These are phyloP conservation scores for Aspergillus amoenus DNA, from an alignment of 2,329 filamentous ascomycete species.

Conservation along the genomic window DNA sequence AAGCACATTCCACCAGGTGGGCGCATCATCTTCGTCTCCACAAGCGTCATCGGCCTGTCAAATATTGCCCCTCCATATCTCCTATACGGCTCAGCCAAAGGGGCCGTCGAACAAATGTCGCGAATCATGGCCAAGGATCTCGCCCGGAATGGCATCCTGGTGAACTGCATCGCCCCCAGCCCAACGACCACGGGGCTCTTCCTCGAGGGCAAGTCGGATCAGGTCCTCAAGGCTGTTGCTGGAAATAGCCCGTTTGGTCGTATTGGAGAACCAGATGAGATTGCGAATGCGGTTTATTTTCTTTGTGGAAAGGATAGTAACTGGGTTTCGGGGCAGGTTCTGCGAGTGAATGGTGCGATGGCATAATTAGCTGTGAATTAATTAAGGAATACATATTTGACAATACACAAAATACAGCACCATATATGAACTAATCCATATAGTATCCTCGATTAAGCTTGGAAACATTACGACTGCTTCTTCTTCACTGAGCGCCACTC, in stretches of 20 bases:
- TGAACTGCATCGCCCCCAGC: slow-evolving; percentile 54
- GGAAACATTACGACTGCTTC: slow-evolving; percentile 13
- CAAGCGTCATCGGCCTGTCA: slow-evolving; percentile 39
- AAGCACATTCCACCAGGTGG: slow-evolving; percentile 52
- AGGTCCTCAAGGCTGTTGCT: slow-evolving; percentile 45
- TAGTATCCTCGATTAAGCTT: too few species aligned
- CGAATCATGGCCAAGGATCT: slow-evolving; percentile 58
- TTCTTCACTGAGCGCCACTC: slow-evolving; percentile 30
- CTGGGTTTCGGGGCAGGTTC: slow-evolving; percentile 47
- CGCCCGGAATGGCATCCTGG: slow-evolving; percentile 50
- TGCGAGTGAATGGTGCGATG: slow-evolving; percentile 47
- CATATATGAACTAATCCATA: too few species aligned
- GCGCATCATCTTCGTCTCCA: slow-evolving; percentile 55
- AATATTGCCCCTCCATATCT: slow-evolving; percentile 48
- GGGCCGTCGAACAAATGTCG: slow-evolving; percentile 60
- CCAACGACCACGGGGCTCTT: slow-evolving; percentile 60
- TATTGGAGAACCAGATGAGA: slow-evolving; percentile 51
- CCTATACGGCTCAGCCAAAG: slow-evolving; percentile 58
- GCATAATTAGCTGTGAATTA: slow-evolving; percentile 6
- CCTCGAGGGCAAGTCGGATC: slow-evolving; percentile 50
- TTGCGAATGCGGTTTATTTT: slow-evolving; percentile 50
- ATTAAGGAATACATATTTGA: not conserved
- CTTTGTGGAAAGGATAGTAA: slow-evolving; percentile 44
- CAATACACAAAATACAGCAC: too few species aligned
- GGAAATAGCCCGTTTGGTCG: slow-evolving; percentile 46